A percentile compares a stretch with the other conserved stretches of the same genome.
These are phyloP conservation scores for Erodium maritimum DNA, from an alignment of 345 rosid species.

Conservation along the genomic window DNA sequence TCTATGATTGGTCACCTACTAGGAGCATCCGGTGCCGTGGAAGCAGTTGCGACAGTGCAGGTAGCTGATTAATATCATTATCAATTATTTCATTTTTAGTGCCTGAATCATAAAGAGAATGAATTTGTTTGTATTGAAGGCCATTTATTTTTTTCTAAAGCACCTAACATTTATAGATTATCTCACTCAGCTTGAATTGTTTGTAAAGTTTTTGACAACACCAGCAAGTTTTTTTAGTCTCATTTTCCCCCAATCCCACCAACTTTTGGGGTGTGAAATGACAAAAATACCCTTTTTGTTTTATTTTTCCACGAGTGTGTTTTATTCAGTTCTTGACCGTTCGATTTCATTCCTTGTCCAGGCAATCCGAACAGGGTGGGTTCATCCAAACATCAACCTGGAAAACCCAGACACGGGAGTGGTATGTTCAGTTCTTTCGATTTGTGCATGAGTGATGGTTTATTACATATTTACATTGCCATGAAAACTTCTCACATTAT, in stretches of 20 bases:
- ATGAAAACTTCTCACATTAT: not conserved
- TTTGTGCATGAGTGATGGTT: not conserved
- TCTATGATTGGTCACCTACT: conserved; percentile 37
- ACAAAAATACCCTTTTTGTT: too few species aligned
- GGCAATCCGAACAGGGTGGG: conserved; percentile 39
- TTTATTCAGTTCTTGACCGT: not conserved
- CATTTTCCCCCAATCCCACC: too few species aligned
- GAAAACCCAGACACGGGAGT: conserved; percentile 73
- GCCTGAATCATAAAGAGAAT: too few species aligned
- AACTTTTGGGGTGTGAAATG: too few species aligned
- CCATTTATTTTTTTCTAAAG: too few species aligned
- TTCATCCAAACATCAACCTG: conserved; percentile 89
- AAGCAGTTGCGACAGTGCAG: conserved; percentile 32
- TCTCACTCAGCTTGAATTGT: too few species aligned
- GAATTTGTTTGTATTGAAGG: too few species aligned
- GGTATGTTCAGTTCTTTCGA: conserved; percentile 29
- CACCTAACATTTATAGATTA: too few species aligned
- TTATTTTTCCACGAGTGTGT: too few species aligned
- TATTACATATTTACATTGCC: not conserved
- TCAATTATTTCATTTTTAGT: too few species aligned
- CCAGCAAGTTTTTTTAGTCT: too few species aligned
- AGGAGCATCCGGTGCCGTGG: conserved; percentile 37
- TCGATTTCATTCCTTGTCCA: not conserved
- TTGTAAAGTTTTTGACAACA: too few species aligned
- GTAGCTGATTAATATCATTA: conserved; percentile 7